Base-by-base conservation (phyloP, 1,284 basidiomycete genomes). In the Sporisorium sorghi region DNA sequence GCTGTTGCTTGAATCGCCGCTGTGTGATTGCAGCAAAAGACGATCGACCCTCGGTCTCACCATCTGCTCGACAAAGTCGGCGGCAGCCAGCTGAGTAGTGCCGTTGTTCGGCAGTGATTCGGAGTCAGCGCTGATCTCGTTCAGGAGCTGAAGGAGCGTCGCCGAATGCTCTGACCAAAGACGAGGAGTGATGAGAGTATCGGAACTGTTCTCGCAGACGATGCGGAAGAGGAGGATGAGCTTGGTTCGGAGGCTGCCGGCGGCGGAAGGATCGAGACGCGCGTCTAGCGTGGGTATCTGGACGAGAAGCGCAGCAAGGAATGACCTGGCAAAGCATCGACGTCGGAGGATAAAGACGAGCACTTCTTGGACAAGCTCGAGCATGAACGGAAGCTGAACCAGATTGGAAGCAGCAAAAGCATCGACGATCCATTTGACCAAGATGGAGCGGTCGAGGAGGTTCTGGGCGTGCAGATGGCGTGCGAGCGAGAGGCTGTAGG, bases 381-480 rank as follows among this genome's bases (percentile, higher is more conserved):
- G 23, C 17, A 75, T 54, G 44, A 75, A 75, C 11, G 68, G 68
- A 9, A 71, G 63, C 58, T 75, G 73, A 12, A 71, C 73, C 14
- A 71, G 59, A 33, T 71, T 75, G 50, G 63, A 59, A 14, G 60
- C 54, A n/a, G 59, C 63, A 58, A 95, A 89, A 77, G 92, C 91
- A 57, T 93, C 90, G 14, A 93, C 89, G 47, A 96, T 86, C 94
- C 94, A 98, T 8, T 88, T 87, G 11, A 93, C 88, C 80, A 96
- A 91, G 0, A 91, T 89, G 21, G 89, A 88, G 52, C 90, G 90
- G 74, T 97, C 94, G 23, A 98, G 89, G 11, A 99, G 88, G 15
- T 90, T 89, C 77, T 93, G 91, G 0, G 89, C 87, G 83, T 93
- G 92, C 80, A 97, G 91, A 6, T 90, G 88, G 24, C 90, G 89